Percentiles rank a stretch among this genome's conserved stretches.
phyloP scores from a whole-genome alignment of 768 basidiomycete genomes.

The Suillus clintonianus region DNA sequence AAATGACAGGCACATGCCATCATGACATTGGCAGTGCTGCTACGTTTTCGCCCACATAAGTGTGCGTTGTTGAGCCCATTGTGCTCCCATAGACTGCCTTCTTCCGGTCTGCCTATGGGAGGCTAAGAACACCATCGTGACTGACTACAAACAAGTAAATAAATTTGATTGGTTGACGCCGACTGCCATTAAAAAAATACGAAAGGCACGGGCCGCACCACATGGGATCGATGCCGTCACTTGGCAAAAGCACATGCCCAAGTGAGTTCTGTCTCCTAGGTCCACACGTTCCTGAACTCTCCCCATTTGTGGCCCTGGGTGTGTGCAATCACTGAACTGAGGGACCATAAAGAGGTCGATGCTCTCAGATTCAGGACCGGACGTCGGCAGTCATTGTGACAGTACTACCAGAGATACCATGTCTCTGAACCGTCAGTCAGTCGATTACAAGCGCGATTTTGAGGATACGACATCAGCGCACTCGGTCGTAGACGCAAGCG shows the following conservation, averaged over 20 bases:
- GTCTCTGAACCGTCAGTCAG: constrained; percentile 14
- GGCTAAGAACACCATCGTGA: background rate
- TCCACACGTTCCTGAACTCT: background rate
- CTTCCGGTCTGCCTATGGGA: background rate
- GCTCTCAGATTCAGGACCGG: background rate
- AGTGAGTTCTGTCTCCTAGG: constrained; percentile 3
- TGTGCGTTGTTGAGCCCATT: background rate
- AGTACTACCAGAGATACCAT: background rate
- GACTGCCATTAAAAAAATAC: background rate
- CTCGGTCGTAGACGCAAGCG: background rate
- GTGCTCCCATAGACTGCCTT: background rate
- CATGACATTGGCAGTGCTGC: background rate
- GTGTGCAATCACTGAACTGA: background rate
- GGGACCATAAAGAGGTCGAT: background rate
- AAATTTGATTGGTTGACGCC: background rate
- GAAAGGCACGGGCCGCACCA: background rate
- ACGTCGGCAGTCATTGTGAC: background rate
- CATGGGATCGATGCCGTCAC: background rate
- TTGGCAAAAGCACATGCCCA: constrained; percentile 18
- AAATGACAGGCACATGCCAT: background rate
- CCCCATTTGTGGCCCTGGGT: too few relatives aligned
- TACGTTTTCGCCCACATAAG: background rate
- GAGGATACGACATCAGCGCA: constrained; percentile 12
- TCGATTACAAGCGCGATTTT: constrained; percentile 25
- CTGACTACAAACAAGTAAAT: background rate